Evolutionary conservation across 176 grass and related monocot genomes (phyloP), one percentile per base, ranked within the genome.

Genomic region (Saccharum officinarum): DNA sequence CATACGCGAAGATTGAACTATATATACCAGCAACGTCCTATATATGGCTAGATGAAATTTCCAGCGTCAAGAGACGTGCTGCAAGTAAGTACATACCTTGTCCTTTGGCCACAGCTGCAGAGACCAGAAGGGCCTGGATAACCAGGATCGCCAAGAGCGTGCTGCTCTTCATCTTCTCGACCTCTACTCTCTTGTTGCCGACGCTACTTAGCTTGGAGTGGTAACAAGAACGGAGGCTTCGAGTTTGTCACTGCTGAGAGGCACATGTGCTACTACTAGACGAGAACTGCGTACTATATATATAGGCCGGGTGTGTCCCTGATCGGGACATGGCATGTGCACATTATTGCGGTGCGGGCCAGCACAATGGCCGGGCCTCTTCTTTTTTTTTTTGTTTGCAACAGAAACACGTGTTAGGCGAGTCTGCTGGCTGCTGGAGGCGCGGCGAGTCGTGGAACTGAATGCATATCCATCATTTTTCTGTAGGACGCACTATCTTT

Each of bases 71-170:
- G 52, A 22, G 2, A 57, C 12, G 17, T 49, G 0, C 0, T 22
- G 54, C 54, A 57, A 57, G 23, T 0, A 7, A 18, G 13, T 12
- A 11, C 25, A 14, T 76, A 78, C 76, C 76, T 3, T 63, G 25
- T 31, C 12, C 59, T 44, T 28, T 42, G 7, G 60, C 77, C 40
- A 66, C 5, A 16, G 77, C 61, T 3, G 46, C 60, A 66, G 60
- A 80, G 61, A 66, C 16, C 4, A 80, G 61, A 45, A 64, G 39
- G 23, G 61, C 77, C 77, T 80, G 77, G 77, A 80, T 25, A 22
- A 80, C 25, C 2, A 80, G 25, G 40, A 79, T 33, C 8, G 41
- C 40, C 38, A 79, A 12, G 1, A 33, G 8, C 2, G 26, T 75
- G 39, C 4, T 33, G 38, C 25, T 67, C 77, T 66, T 80, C 77